A percentile compares a stretch with the other conserved stretches of the same genome.
phyloP scores from a whole-genome alignment of 352 stramenopile genomes.

The Phytophthora pinifolia region DNA sequence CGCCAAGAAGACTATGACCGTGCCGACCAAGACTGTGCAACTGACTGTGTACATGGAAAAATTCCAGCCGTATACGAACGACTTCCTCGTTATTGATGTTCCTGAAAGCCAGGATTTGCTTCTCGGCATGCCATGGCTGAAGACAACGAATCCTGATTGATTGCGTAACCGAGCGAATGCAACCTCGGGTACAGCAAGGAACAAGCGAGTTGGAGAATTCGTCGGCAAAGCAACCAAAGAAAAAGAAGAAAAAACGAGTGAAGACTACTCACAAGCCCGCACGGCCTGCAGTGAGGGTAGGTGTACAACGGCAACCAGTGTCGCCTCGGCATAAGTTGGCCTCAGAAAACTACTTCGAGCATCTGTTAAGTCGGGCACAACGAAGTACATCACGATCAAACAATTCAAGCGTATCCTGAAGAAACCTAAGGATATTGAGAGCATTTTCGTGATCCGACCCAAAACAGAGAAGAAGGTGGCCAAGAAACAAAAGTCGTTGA shows the following conservation, averaged over 20 bases:
- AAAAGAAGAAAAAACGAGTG: neutral
- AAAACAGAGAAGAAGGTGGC: slow-evolving; percentile 4
- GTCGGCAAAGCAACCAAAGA: neutral
- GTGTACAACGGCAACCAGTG: neutral
- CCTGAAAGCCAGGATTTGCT: slow-evolving; percentile 11
- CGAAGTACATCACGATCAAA: slow-evolving; percentile 13
- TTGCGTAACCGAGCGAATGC: slow-evolving; percentile 7
- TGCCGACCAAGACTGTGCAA: neutral
- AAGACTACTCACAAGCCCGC: neutral
- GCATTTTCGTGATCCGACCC: slow-evolving; percentile 10
- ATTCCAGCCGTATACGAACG: neutral
- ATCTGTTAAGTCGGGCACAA: neutral
- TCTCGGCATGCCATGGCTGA: slow-evolving; percentile 15
- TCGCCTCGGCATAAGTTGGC: neutral
- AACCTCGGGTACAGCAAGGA: neutral
- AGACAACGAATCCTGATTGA: slow-evolving; percentile 13
- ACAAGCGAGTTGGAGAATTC: neutral
- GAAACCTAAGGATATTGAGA: slow-evolving; percentile 5
- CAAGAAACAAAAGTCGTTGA: neutral
- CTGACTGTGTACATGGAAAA: slow-evolving; percentile 1
- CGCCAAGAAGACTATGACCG: neutral
- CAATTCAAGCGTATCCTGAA: slow-evolving; percentile 8
- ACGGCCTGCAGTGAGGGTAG: neutral
- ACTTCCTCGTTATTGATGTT: slow-evolving; percentile 3
- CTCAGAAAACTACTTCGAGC: neutral